phyloP scores from a whole-genome alignment of 2,329 filamentous ascomycete genomes.

The Fusarium anguioides region DNA sequence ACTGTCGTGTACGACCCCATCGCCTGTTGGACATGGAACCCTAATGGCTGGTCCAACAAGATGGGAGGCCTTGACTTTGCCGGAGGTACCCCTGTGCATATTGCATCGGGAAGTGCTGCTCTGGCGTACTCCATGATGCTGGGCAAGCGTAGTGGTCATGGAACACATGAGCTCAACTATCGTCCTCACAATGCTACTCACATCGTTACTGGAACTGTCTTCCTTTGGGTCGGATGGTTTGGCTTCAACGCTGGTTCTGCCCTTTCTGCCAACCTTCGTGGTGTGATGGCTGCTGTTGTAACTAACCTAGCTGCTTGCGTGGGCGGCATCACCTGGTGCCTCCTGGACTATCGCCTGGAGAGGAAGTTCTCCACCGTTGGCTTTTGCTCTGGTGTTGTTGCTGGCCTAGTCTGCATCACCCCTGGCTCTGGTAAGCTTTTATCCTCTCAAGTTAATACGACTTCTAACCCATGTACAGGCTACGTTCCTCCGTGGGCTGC shows the following conservation, averaged over 20 bases:
- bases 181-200: constrained; percentile 93
- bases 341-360: constrained; percentile 89
- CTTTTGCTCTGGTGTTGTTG: constrained; percentile 91
- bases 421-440: constrained; percentile 75
- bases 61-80: constrained; percentile 90
- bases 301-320: constrained; percentile 88
- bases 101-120: constrained; percentile 83
- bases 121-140: constrained; percentile 93
- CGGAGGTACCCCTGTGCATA: constrained; percentile 90
- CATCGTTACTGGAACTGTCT: constrained; percentile 91
- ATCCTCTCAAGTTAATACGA: neutral
- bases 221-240: constrained; percentile 96
- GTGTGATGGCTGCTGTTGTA: constrained; percentile 86
- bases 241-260: constrained; percentile 93
- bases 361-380: constrained; percentile 93
- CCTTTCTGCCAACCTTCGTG: constrained; percentile 82
- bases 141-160: constrained; percentile 85
- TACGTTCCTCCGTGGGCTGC: constrained; percentile 88
- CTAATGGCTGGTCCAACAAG: constrained; percentile 80
- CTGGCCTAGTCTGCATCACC: constrained; percentile 88
- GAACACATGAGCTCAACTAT: constrained; percentile 89
- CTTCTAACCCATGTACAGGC: constrained; percentile 50
- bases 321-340: constrained; percentile 88
- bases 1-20: constrained; percentile 93
- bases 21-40: constrained; percentile 95